Conservation (phyloP, 2,329 filamentous ascomycete genomes). For the Neonectria hederae region DNA sequence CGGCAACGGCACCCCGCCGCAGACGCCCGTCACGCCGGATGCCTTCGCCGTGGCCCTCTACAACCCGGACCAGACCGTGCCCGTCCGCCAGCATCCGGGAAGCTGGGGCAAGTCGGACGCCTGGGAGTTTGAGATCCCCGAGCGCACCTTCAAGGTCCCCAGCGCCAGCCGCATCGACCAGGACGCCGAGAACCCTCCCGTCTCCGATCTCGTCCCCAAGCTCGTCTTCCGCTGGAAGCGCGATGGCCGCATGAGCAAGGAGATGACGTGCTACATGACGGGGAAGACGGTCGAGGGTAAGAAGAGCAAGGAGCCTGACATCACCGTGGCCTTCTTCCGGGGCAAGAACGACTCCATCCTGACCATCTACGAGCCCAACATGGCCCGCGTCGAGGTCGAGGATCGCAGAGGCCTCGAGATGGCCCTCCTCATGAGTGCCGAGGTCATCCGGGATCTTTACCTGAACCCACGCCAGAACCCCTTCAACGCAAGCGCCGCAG, state of each 20-base stretch:
- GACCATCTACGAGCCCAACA: constrained; percentile 92
- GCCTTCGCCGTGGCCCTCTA: constrained; percentile 89
- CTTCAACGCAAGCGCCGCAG: constrained; percentile 74
- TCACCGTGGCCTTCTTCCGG: constrained; percentile 89
- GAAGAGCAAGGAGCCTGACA: constrained; percentile 92
- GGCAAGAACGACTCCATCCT: constrained; percentile 71
- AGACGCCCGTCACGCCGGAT: constrained; percentile 77
- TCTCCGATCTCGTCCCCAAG: constrained; percentile 70
- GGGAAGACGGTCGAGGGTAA: constrained; percentile 80
- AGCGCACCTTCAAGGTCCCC: constrained; percentile 83
- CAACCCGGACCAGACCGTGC: constrained; percentile 87
- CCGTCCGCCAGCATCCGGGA: constrained; percentile 75
- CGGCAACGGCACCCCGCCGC: constrained; percentile 70
- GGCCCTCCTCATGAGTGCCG: constrained; percentile 71
- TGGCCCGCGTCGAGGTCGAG: constrained; percentile 89
- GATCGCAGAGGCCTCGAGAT: constrained; percentile 94
- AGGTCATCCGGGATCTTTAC: constrained; percentile 73
- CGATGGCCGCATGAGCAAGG: constrained; percentile 85
- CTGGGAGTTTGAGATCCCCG: constrained; percentile 94
- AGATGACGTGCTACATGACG: constrained; percentile 87
- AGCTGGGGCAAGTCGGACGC: constrained; percentile 82
- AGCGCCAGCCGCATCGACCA: constrained; percentile 82
- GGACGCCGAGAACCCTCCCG: constrained; percentile 58
- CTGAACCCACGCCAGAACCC: constrained; percentile 73
- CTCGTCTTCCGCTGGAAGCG: constrained; percentile 89